These are phyloP conservation scores for Podospora pseudopauciseta DNA, from an alignment of 495 filamentous ascomycete species.

Conservation along the genomic window DNA sequence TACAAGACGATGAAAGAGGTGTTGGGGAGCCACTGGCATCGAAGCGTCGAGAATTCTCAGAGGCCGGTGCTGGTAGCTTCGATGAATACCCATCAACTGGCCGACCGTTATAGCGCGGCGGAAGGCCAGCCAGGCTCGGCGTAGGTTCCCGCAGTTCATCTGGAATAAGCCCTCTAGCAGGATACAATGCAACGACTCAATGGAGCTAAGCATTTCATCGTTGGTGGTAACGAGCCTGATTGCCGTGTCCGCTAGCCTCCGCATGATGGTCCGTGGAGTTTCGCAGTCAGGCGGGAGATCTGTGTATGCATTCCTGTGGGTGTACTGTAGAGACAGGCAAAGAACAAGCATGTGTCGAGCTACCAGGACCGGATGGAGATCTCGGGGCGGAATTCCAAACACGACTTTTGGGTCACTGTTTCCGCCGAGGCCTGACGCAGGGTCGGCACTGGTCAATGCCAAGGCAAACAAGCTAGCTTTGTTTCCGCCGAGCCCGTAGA, in stretches of 20 bases:
- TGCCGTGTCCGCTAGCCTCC: slow-evolving; percentile 37
- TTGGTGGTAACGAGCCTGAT: slow-evolving; percentile 44
- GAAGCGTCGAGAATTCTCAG: slow-evolving; percentile 11
- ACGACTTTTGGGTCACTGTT: slow-evolving; percentile 18
- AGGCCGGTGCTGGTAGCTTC: slow-evolving; percentile 11
- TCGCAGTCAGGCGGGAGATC: slow-evolving; percentile 17
- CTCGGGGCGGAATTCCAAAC: slow-evolving; percentile 34
- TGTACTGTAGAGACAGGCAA: slow-evolving; percentile 40
- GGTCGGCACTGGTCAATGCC: not conserved
- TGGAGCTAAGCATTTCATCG: slow-evolving; percentile 43
- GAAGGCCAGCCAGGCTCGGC: slow-evolving; percentile 39
- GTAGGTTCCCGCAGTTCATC: slow-evolving; percentile 46
- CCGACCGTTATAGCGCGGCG: slow-evolving; percentile 45
- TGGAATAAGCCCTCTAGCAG: slow-evolving; percentile 50
- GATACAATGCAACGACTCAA: slow-evolving; percentile 51
- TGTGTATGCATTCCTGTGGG: slow-evolving; percentile 25
- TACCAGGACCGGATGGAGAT: slow-evolving; percentile 44
- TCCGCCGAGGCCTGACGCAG: slow-evolving; percentile 17
- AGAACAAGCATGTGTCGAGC: slow-evolving; percentile 47
- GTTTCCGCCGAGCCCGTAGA: not conserved
- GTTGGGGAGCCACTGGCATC: slow-evolving; percentile 18
- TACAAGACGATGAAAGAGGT: slow-evolving; percentile 37
- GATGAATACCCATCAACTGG: slow-evolving; percentile 47
- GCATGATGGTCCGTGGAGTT: slow-evolving; percentile 33
- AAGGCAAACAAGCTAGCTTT: slow-evolving; percentile 1